A percentile compares a stretch with the other conserved stretches of the same genome.
Conservation (phyloP, 805 yeast genomes). For the Zygosaccharomyces bailii region DNA sequence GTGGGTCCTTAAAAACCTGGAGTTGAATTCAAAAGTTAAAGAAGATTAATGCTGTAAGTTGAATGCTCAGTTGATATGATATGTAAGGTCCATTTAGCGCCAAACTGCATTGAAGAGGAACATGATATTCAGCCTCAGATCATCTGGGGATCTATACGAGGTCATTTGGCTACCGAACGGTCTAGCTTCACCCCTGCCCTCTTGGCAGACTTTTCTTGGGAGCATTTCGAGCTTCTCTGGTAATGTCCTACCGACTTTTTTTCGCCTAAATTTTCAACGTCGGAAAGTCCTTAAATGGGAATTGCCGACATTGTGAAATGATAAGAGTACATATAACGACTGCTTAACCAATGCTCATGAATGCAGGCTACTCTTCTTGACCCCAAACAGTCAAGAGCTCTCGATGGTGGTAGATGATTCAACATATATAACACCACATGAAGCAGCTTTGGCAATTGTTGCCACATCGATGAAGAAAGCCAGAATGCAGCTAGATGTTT, state of each 20-base stretch:
- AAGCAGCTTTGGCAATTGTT: conserved; percentile 77
- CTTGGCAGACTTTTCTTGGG: conserved; percentile 26
- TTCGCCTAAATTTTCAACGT: not conserved
- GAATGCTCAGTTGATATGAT: no score
- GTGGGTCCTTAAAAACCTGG: no score
- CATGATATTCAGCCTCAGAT: no score
- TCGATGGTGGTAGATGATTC: conserved; percentile 43
- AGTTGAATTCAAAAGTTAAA: no score
- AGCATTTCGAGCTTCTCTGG: not conserved
- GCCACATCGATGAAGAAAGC: conserved; percentile 85
- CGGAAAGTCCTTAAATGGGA: not conserved
- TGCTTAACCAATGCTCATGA: not conserved
- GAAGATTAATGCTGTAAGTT: no score
- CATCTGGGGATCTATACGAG: no score
- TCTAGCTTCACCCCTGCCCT: no score
- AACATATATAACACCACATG: conserved; percentile 68
- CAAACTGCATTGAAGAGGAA: no score
- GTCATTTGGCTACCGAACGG: no score
- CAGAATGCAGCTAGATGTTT: conserved; percentile 55
- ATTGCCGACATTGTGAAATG: no score
- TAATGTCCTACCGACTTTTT: not conserved
- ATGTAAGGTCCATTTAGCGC: no score
- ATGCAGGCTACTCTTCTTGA: not conserved
- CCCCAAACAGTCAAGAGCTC: not conserved
- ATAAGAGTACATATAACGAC: not conserved